Evolutionary conservation across 495 filamentous ascomycete species (phyloP).

Genomic region (Terfezia claveryi): DNA sequence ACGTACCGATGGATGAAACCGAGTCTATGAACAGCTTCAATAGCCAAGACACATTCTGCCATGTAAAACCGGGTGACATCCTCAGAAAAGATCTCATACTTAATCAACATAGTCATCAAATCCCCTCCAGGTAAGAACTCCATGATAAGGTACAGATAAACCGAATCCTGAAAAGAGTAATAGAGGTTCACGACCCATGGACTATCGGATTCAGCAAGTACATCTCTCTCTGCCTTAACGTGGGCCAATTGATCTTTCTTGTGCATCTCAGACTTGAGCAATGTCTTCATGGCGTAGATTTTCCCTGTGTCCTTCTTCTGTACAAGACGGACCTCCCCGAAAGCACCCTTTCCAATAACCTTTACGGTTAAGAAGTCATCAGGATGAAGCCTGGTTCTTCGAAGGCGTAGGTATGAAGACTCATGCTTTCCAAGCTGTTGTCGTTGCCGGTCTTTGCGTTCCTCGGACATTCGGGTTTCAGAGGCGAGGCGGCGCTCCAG

Average conservation of each 20-base stretch:
- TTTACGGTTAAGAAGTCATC: constrained; percentile 89
- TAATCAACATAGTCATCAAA: constrained; percentile 99
- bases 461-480: constrained; percentile 41
- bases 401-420: constrained; percentile 76
- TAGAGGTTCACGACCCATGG: constrained; percentile 97
- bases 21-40: constrained; percentile 91
- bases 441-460: constrained; percentile 56
- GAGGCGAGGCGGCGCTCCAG: constrained; percentile 54
- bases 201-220: constrained; percentile 92
- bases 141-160: constrained; percentile 97
- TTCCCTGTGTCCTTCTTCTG: constrained; percentile 90
- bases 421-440: constrained; percentile 62
- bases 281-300: constrained; percentile 92
- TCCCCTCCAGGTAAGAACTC: constrained; percentile 96
- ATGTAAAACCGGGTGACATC: constrained; percentile 99
- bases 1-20: constrained; percentile 94
- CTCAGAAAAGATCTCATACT: constrained; percentile 98
- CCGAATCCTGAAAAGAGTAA: constrained; percentile 88
- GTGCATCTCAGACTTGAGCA: constrained; percentile 98
- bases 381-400: constrained; percentile 75
- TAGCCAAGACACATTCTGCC: constrained; percentile 90
- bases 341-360: constrained; percentile 96
- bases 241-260: constrained; percentile 99
- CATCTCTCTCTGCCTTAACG: constrained; percentile 92
- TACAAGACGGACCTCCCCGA: constrained; percentile 93